Conservation (phyloP, 805 yeast genomes). For the Dipodascopsis uninucleata region DNA sequence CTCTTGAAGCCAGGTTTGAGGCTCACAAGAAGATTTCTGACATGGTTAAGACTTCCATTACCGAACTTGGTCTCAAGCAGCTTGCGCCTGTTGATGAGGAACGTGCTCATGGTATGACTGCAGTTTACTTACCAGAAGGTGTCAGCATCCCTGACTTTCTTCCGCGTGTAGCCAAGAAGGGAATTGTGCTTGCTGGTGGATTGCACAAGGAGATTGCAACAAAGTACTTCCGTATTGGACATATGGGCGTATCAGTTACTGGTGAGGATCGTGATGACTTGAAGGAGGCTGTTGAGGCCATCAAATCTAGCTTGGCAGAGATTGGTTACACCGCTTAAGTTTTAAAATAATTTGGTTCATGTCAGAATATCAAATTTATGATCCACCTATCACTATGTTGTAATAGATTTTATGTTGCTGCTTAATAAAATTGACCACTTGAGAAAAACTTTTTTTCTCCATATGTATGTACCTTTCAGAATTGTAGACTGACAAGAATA, state of each 20-base stretch:
- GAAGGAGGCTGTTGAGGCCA: conserved; percentile 46
- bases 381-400: no score
- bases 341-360: no score
- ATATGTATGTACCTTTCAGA: no score
- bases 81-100: conserved; percentile 57
- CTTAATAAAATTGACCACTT: no score
- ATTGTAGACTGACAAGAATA: no score
- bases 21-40: conserved; percentile 61
- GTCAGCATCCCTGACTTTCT: conserved; percentile 66
- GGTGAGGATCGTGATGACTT: conserved; percentile 54
- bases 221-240: conserved; percentile 90
- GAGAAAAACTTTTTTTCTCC: no score
- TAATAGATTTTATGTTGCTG: no score
- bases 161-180: conserved; percentile 52
- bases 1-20: conserved; percentile 57
- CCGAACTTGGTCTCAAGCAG: conserved; percentile 60
- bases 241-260: conserved; percentile 82
- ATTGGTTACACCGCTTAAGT: conserved; percentile 53
- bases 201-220: conserved; percentile 75
- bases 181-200: conserved; percentile 84
- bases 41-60: conserved; percentile 58
- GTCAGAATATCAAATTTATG: neutral
- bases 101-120: conserved; percentile 87
- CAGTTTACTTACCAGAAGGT: conserved; percentile 76
- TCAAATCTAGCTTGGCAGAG: conserved; percentile 51